Evolutionary conservation across 2,329 filamentous ascomycete genomes (phyloP), one percentile per base, ranked within the genome.

Genomic region (Nannizzia gypsea): DNA sequence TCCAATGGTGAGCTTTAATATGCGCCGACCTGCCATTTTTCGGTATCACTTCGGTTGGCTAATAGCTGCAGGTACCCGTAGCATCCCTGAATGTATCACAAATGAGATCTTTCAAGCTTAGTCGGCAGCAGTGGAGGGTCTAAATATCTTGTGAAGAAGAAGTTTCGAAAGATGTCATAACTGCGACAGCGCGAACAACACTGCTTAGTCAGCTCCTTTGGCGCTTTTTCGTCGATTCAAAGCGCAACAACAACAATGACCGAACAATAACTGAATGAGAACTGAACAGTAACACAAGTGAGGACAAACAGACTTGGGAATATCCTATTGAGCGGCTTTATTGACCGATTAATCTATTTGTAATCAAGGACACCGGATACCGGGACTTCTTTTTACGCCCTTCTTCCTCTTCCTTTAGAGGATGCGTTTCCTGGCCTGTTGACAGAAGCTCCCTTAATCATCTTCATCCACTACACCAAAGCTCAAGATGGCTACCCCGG

Each of bases 1-100:
- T 62, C 70, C 68, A 57, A 76, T 70, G 36, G 71, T 75, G 60
- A 76, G 71, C 64, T 76, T 76, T 20, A 76, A 65, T n/a, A 70
- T 66, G 9, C 70, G 71, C 46, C 70, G 68, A 26, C 70, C 70
- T 38, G 73, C 72, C 72, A 75, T 75, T 59, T 59, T 66, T 66
- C 59, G 48, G 22, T 28, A 31, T 52, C 48, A 31, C 22, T 28
- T 28, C 24, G 56, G 57, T n/a, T 40, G 17, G 31, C 22, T 6
- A 15, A 13, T 8, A 8, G 22, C 20, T 28, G n/a, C 15, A 17
- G 36, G 6, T 8, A 22, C n/a, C 24, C 28, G 1, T 42, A 42
- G n/a, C 38, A 42, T 42, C n/a, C 38, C 38, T 42, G 38, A n/a
- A n/a, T n/a, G 38, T 15, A 42, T 17, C 38, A n/a, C 38, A 20